Percentiles rank a stretch among this genome's conserved stretches.
phyloP scores from a whole-genome alignment of 139 green algal species.

The Chlamydomonas sp. region DNA sequence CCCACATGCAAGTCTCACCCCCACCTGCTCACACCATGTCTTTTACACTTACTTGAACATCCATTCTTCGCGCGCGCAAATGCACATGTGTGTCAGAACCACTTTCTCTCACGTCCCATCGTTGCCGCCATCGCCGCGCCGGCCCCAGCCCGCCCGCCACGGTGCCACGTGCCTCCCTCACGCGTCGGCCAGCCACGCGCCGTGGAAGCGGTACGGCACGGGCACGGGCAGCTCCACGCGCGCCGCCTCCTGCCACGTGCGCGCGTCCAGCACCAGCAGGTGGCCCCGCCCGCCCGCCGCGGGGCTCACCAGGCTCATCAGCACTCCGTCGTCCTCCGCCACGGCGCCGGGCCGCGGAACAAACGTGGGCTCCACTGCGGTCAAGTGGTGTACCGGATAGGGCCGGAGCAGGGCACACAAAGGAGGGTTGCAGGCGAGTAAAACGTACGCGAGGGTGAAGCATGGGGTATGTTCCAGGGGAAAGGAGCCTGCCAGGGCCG shows the following conservation, averaged over 20 bases:
- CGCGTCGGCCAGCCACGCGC: conserved; percentile 56
- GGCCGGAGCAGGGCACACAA: neutral
- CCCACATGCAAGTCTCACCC: too few relatives aligned
- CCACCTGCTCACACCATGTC: too few relatives aligned
- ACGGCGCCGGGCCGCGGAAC: conserved; percentile 55
- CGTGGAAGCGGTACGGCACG: conserved; percentile 81
- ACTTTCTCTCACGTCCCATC: too few relatives aligned
- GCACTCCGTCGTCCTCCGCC: conserved; percentile 82
- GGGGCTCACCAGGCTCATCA: conserved; percentile 61
- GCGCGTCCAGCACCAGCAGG: conserved; percentile 78
- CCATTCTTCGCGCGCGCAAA: too few relatives aligned
- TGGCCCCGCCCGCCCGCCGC: conserved; percentile 54
- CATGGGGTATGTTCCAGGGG: too few relatives aligned
- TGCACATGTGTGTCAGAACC: too few relatives aligned
- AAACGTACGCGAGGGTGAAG: neutral
- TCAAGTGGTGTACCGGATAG: neutral
- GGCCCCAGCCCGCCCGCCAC: too few relatives aligned
- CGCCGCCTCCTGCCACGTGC: conserved; percentile 66
- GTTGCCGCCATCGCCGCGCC: too few relatives aligned
- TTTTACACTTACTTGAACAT: too few relatives aligned
- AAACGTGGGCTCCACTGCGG: conserved; percentile 75
- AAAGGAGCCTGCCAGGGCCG: neutral
- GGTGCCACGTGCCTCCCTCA: too few relatives aligned
- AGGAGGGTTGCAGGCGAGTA: neutral
- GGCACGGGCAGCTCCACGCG: conserved; percentile 67